Conservation (phyloP, 129 eudicot genomes). For the Flaveria robusta region DNA sequence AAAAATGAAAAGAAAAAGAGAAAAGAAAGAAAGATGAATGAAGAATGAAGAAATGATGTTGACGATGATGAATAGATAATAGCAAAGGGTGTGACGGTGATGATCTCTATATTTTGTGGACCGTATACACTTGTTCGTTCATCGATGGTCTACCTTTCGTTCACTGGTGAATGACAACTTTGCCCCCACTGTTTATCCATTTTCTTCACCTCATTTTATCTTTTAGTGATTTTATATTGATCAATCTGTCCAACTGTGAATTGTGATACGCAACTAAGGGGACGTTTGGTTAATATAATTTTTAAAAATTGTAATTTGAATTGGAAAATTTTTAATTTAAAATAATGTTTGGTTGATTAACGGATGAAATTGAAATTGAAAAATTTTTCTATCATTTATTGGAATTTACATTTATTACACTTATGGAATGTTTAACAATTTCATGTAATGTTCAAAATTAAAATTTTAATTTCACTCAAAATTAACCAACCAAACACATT, state of each 20-base stretch:
- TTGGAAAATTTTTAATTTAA: no score
- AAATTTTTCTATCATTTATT: no score
- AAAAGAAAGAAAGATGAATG: conserved; percentile 22
- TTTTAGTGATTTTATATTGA: background rate
- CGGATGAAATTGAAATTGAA: no score
- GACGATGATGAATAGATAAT: conserved; percentile 40
- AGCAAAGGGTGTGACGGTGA: conserved; percentile 39
- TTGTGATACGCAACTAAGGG: background rate
- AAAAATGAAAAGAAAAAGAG: background rate
- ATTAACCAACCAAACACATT: no score
- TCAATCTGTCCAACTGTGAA: background rate
- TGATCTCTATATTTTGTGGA: conserved; percentile 32
- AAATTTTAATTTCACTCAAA: no score
- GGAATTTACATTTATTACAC: no score
- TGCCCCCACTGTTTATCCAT: conserved; percentile 17
- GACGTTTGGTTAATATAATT: no score
- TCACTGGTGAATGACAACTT: conserved; percentile 20
- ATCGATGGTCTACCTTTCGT: conserved; percentile 22
- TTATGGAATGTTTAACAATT: no score
- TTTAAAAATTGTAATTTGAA: no score
- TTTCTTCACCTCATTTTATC: background rate
- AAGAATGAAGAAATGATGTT: conserved; percentile 24
- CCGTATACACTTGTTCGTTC: conserved; percentile 34
- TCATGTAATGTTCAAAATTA: no score
- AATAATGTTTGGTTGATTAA: no score